Base-by-base conservation (phyloP, 2,329 filamentous ascomycete species). In the Thermochaetoides dissita region DNA sequence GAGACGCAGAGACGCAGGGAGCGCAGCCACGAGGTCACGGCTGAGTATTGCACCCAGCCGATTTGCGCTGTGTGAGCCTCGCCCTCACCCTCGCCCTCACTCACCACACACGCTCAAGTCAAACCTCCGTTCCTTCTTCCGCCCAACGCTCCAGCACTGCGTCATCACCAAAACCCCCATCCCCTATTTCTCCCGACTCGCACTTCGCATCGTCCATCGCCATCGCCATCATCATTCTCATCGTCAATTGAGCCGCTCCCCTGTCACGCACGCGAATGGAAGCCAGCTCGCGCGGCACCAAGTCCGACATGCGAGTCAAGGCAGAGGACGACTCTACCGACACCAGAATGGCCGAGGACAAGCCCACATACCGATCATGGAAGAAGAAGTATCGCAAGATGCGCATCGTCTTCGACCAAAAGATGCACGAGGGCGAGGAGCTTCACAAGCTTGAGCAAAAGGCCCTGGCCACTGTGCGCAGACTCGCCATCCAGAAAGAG, bases 321-420 rank as follows among this genome's bases (percentile, higher is more conserved):
- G 57, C 58, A 49, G 66, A 70, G 46, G 65, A 67, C 36, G 53
- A 57, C 37, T 52, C 57, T 29, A 55, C 55, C 34, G 58, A 61
- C 41, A 48, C 51, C 17, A 54, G 54, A 31, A 59, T 58, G 55
- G 56, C 52, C 44, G 66, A 69, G 53, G 56, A 59, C 43, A 71
- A 65, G 60, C 67, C 63, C 55, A 72, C 66, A 4, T 76, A 80
- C 60, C 80, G 76, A 56, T 81, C 76, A 36, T 81, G 72, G 70
- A 86, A 84, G 73, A 94, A 94, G 66, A 98, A 98, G 69, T 98
- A 93, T 62, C 81, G 83, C 55, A 93, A 93, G 71, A 84, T 91
- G 78, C 80, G 82, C 63, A 71, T 81, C 58, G 68, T 71, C 29
- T 93, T 91, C 57, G 83, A 91, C 53, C 70, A 78, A 39, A 77